Evolutionary conservation across 2,329 filamentous ascomycete species (phyloP), one percentile per base, ranked within the genome.

Genomic region (Leptographium procerum): DNA sequence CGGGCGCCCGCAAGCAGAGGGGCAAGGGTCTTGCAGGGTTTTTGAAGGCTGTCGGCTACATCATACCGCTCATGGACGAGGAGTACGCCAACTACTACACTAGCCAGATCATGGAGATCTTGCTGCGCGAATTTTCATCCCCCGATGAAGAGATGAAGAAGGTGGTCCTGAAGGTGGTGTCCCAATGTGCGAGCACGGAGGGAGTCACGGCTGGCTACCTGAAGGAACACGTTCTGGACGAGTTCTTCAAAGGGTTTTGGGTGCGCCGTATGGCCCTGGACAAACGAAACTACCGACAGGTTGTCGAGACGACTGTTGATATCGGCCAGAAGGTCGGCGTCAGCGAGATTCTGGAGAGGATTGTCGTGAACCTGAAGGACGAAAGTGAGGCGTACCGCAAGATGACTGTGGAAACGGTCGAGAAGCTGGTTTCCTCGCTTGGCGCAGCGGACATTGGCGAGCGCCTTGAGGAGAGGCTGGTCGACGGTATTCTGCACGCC

Each of bases 61-160:
- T 99, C 68, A 97, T 99, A 62, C 94, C 94, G 5, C 82, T 99
- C 56, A 99, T 99, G 94, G 94, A 99, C 74, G 94, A 99, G 73
- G 94, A 99, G 69, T 97, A 96, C 71, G 92, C 94, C 73, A 97
- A 96, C 70, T 99, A 99, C 75, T 99, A 99, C 69, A 97, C 94
- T 10, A 89, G 86, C 65, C 91, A 99, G 72, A 96, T 99, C 67
- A 97, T 99, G 92, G 94, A 97, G 72, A 97, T 97, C 67, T 77
- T 99, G 16, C 83, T 97, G 33, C 85, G 94, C 66, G 94, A 99
- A 69, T 99, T 99, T 68, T 88, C 91, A 8, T 96, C 92, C 0
- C 94, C 94, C 0, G 94, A 99, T 64, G 94, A 99, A 72, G 94
- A 99, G 73, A 99, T 99, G 94, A 99, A 97, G 76, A 99, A 99